These are phyloP conservation scores for Fusarium verticillioides DNA, from an alignment of 2,329 filamentous ascomycete species.

Conservation along the genomic window DNA sequence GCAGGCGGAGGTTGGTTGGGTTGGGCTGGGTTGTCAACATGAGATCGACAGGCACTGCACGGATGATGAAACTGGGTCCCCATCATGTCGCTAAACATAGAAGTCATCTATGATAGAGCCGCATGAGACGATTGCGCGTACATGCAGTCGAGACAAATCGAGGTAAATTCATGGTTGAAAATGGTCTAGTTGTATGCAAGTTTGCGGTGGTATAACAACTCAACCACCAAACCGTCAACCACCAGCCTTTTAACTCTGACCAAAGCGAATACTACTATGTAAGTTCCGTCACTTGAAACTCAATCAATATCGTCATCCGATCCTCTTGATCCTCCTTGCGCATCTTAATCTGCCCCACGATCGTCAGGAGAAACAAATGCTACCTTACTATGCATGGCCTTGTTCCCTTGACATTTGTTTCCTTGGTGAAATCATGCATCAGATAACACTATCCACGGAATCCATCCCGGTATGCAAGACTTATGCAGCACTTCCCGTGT, in stretches of 20 bases:
- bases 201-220: neutral
- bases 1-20: neutral
- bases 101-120: constrained; percentile 19
- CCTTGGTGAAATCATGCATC: neutral
- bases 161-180: neutral
- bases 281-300: neutral
- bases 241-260: too few relatives aligned
- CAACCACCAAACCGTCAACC: neutral
- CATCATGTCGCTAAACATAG: constrained; percentile 27
- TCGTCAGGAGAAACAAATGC: constrained; percentile 27
- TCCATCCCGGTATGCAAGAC: neutral
- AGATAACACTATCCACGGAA: neutral
- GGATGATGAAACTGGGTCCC: constrained; percentile 1
- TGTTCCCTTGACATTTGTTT: too few relatives aligned
- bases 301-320: neutral
- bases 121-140: constrained; percentile 26
- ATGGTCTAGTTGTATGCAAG: neutral
- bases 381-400: neutral
- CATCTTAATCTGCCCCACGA: constrained; percentile 35
- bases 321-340: constrained; percentile 8
- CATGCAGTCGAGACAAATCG: neutral
- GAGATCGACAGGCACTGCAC: constrained; percentile 28
- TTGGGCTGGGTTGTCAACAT: constrained; percentile 1
- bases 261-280: neutral
- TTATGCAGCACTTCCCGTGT: constrained; percentile 31